Evolutionary conservation across 306 rosid genomes (phyloP), one percentile per base, ranked within the genome.

Genomic region (Trichosanthes truncata): DNA sequence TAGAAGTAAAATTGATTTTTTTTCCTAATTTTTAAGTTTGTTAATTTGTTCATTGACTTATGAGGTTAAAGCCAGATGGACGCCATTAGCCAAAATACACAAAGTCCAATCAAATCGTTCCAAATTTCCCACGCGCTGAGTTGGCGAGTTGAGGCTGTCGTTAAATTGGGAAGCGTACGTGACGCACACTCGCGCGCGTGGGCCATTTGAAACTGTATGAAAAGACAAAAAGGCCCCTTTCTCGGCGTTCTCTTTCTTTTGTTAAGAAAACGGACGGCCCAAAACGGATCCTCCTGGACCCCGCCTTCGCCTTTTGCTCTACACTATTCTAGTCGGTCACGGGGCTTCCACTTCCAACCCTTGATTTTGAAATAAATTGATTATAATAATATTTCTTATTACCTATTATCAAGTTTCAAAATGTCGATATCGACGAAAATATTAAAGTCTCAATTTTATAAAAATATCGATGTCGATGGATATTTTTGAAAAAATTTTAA

Each of bases 181-280:
- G 76, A 20, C 2, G 9, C 5, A 9, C 76, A 21, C 9, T n/a
- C 35, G 76, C 52, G 76, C 52, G 17, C 21, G 46, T 38, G 7
- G 7, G 10, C 1, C 11, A 41, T 21, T 10, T 4, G 0, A 69
- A 36, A 69, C 9, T 21, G 20, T 10, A 0, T 5, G 35, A 69
- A 69, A 69, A 69, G 76, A 69, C 76, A 41, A 21, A 69, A 40
- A 41, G 18, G 20, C 5, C 76, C 76, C 35, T 68, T 68, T 68
- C 74, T 40, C 9, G 65, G 3, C 33, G 65, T 8, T 55, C 14
- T 9, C 33, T 21, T n/a, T 57, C 13, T 23, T 57, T 17, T 17
- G n/a, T 5, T 52, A 18, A 53, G 0, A 53, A 3, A 48, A 74
- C 25, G 40, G 60, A 41, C 81, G 73, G 35, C 73, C 29, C 4